A percentile compares a stretch with the other conserved stretches of the same genome.
phyloP scores from a whole-genome alignment of 768 basidiomycete species.

The Cantharellus anzutake region DNA sequence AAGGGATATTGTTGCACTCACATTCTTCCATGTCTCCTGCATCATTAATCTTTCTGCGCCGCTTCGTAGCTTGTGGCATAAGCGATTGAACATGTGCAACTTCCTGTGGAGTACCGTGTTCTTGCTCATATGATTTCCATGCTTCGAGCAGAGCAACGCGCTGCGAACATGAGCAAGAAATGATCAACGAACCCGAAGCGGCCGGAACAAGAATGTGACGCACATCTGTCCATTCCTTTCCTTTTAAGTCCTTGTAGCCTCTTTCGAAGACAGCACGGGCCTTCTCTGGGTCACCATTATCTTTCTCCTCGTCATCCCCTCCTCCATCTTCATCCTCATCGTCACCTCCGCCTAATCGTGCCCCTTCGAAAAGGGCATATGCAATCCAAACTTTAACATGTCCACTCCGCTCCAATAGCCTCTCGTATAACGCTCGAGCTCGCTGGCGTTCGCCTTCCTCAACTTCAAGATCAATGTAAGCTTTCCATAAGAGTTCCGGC shows the following conservation, averaged over 20 bases:
- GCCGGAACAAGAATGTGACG: slow-evolving; percentile 1
- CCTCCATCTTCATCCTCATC: slow-evolving; percentile 40
- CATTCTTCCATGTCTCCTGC: background rate
- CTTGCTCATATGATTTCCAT: slow-evolving; percentile 88
- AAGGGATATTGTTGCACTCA: background rate
- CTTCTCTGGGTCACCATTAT: slow-evolving; percentile 40
- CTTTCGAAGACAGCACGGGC: slow-evolving; percentile 72
- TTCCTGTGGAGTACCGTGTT: slow-evolving; percentile 51
- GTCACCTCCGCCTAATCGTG: slow-evolving; percentile 55
- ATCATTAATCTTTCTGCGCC: background rate
- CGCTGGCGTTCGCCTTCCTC: slow-evolving; percentile 82
- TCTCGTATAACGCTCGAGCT: slow-evolving; percentile 74
- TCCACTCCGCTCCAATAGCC: slow-evolving; percentile 64
- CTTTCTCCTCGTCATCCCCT: slow-evolving; percentile 33
- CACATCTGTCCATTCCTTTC: background rate
- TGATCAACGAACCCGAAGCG: background rate
- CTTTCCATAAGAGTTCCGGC: slow-evolving; percentile 90
- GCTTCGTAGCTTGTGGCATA: slow-evolving; percentile 51
- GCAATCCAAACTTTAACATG: slow-evolving; percentile 97
- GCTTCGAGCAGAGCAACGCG: slow-evolving; percentile 82
- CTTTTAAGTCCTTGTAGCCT: slow-evolving; percentile 75
- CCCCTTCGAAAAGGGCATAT: slow-evolving; percentile 82
- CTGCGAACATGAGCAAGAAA: slow-evolving; percentile 22
- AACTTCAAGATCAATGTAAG: slow-evolving; percentile 91
- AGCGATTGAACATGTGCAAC: slow-evolving; percentile 70